Conservation (phyloP, 2,329 filamentous ascomycete species). For the Chaetomiaceae sp. region DNA sequence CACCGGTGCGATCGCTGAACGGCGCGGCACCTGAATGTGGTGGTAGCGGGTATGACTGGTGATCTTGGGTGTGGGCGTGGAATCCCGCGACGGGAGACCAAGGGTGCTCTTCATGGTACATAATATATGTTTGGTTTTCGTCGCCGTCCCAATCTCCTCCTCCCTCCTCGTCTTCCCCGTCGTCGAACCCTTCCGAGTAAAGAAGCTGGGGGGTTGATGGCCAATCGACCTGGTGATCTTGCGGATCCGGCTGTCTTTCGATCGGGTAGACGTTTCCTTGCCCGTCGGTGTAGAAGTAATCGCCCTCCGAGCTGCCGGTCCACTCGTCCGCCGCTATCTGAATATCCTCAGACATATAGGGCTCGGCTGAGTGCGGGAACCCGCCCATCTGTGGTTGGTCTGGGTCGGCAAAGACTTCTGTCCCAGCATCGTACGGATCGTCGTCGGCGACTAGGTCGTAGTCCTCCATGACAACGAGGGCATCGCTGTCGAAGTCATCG, state of each 20-base stretch:
- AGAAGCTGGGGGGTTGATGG: not conserved
- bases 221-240: not conserved
- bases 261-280: conserved; percentile 21
- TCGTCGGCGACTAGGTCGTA: not conserved
- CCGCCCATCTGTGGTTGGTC: not conserved
- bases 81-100: not conserved
- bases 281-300: conserved; percentile 25
- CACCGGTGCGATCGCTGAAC: not conserved
- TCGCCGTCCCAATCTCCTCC: not conserved
- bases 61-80: not conserved
- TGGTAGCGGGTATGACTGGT: not conserved
- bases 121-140: conserved; percentile 18
- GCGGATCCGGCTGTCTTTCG: not conserved
- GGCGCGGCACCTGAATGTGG: not conserved
- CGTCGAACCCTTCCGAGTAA: not conserved
- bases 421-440: not conserved
- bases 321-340: not conserved
- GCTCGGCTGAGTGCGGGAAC: not conserved
- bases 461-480: not conserved
- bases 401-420: not conserved
- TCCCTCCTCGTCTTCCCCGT: not conserved
- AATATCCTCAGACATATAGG: not conserved
- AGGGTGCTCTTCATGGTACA: conserved; percentile 17
- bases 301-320: conserved; percentile 17
- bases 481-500: not conserved